These are phyloP conservation scores for Rhytidiadelphus loreus DNA, from an alignment of 225 moss, liverwort and hornwort species.

Conservation along the genomic window DNA sequence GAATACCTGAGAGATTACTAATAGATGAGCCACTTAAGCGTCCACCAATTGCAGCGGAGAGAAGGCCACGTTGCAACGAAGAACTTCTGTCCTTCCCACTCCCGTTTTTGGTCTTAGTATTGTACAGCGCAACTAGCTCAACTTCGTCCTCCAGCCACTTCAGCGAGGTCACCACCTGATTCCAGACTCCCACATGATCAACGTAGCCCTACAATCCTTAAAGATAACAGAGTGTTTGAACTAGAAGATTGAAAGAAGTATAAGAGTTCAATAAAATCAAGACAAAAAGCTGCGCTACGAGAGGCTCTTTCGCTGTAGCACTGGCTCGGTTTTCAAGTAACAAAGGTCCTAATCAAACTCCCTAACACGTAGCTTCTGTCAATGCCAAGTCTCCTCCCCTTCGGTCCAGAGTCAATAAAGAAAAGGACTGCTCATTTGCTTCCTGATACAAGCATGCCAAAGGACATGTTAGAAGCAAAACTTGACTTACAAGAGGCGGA, in stretches of 20 bases:
- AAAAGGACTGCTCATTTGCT: background rate
- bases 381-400: background rate
- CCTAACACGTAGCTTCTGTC: background rate
- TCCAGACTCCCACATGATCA: background rate
- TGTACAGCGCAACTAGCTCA: slow-evolving; percentile 63
- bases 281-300: background rate
- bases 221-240: background rate
- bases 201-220: background rate
- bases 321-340: background rate
- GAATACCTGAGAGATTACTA: slow-evolving; percentile 64
- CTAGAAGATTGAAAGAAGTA: background rate
- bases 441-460: background rate
- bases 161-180: slow-evolving; percentile 66
- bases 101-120: slow-evolving; percentile 38
- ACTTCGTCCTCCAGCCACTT: slow-evolving; percentile 84
- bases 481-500: slow-evolving; percentile 65
- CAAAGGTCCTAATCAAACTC: background rate
- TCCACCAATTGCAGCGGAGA: slow-evolving; percentile 58
- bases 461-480: background rate
- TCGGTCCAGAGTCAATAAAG: background rate
- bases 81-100: slow-evolving; percentile 51
- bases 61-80: slow-evolving; percentile 46
- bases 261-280: background rate
- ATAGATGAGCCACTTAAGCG: slow-evolving; percentile 43
- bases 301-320: background rate